Evolutionary conservation across 164 flowering plant genomes (phyloP).

Genomic region (Annona cherimola): DNA sequence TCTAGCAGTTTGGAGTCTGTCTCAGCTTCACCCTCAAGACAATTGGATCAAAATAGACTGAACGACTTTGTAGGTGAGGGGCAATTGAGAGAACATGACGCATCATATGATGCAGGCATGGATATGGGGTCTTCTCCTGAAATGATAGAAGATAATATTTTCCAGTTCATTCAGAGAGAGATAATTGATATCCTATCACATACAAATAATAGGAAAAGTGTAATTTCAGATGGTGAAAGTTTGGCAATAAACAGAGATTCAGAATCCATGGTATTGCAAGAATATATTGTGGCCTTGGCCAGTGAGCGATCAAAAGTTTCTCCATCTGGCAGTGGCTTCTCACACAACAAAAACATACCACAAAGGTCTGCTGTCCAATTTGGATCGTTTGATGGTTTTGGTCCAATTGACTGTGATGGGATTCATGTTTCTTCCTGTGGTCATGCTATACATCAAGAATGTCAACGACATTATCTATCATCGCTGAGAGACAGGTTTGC

Average conservation of each 20-base stretch:
- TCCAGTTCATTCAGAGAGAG: constrained; percentile 32
- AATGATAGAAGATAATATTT: constrained; percentile 53
- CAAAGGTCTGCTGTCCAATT: constrained; percentile 18
- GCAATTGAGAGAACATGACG: constrained; percentile 37
- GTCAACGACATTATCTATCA: constrained; percentile 76
- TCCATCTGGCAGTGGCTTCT: constrained; percentile 20
- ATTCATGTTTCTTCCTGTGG: constrained; percentile 92
- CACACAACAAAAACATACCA: constrained; percentile 14
- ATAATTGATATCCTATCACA: constrained; percentile 18
- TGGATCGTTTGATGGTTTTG: constrained; percentile 54
- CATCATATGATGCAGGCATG: constrained; percentile 23
- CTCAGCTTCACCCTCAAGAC: constrained; percentile 31
- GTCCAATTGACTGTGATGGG: constrained; percentile 81
- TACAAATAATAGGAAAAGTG: constrained; percentile 12
- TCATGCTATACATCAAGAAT: constrained; percentile 93
- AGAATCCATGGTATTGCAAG: constrained; percentile 43
- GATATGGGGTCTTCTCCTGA: constrained; percentile 29
- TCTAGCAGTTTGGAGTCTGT: constrained; percentile 24
- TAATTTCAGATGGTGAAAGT: constrained; percentile 19
- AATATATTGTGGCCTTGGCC: constrained; percentile 47
- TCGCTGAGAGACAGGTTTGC: constrained; percentile 78
- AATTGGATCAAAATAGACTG: constrained; percentile 38
- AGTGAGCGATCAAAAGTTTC: constrained; percentile 33
- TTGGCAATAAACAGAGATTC: constrained; percentile 12
- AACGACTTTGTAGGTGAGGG: constrained; percentile 36